Conservation (phyloP, 2,329 filamentous ascomycete genomes). For the Neocucurbitaria cava region DNA sequence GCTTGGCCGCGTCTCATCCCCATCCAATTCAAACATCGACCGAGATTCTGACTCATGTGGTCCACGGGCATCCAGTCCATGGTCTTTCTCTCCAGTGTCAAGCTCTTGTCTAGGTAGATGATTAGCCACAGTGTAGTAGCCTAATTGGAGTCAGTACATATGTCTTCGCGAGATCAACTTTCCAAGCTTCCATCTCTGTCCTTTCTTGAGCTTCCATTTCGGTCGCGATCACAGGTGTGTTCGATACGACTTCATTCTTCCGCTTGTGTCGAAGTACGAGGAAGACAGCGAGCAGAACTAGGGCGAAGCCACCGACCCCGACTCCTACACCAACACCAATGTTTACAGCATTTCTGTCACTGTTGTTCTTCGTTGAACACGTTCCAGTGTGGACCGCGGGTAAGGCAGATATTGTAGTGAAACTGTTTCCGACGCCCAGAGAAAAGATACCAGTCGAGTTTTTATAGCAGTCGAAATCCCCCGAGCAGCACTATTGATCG, state of each 20-base stretch:
- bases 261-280: constrained; percentile 8
- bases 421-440: too few relatives aligned
- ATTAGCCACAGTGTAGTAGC: not conserved
- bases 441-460: too few relatives aligned
- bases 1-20: not conserved
- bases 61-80: not conserved
- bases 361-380: not conserved
- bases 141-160: not conserved
- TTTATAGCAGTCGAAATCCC: too few relatives aligned
- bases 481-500: too few relatives aligned
- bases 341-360: constrained; percentile 9
- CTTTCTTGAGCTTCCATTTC: not conserved
- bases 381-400: too few relatives aligned
- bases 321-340: constrained; percentile 29
- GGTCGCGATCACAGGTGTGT: too few relatives aligned
- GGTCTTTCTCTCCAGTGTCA: not conserved
- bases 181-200: not conserved
- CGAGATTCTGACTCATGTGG: not conserved
- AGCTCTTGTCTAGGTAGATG: not conserved
- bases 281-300: constrained; percentile 14
- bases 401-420: too few relatives aligned
- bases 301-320: constrained; percentile 18
- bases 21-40: not conserved
- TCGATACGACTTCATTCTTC: not conserved
- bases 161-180: not conserved